phyloP scores from a whole-genome alignment of 805 yeast genomes.

The Ascoidea tarda region DNA sequence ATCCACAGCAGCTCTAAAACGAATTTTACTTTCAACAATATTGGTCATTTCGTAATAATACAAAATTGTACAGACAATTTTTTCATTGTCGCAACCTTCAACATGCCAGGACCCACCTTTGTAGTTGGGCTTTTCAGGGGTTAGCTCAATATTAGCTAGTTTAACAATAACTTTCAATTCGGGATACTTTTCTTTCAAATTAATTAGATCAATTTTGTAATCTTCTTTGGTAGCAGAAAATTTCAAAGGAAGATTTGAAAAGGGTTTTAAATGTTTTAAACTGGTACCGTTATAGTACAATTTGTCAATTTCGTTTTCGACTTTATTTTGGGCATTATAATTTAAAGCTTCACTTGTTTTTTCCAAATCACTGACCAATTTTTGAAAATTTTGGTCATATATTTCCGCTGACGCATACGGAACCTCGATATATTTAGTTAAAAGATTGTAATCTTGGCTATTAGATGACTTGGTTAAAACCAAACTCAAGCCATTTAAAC shows the following conservation, averaged over 20 bases:
- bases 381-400: conserved; percentile 5
- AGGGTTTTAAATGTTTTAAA: background rate
- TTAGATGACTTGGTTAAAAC: conserved; percentile 16
- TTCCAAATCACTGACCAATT: background rate
- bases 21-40: conserved; percentile 20
- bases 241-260: too few relatives aligned
- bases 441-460: conserved; percentile 9
- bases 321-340: background rate
- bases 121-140: conserved; percentile 25
- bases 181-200: conserved; percentile 5
- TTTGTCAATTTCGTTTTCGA: background rate
- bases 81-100: conserved; percentile 27
- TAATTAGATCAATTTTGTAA: background rate
- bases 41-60: conserved; percentile 28
- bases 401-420: background rate
- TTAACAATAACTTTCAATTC: conserved; percentile 24
- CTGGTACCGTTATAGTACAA: background rate
- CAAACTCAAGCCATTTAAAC: conserved; percentile 21
- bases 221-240: background rate
- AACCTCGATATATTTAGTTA: conserved; percentile 1
- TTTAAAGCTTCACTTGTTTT: background rate
- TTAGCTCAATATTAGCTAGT: conserved; percentile 25
- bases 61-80: conserved; percentile 25
- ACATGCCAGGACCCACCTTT: conserved; percentile 29
- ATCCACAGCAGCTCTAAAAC: conserved; percentile 14